Evolutionary conservation across 2,329 filamentous ascomycete genomes (phyloP).

Genomic region (Phaeosphaeriaceae sp.): DNA sequence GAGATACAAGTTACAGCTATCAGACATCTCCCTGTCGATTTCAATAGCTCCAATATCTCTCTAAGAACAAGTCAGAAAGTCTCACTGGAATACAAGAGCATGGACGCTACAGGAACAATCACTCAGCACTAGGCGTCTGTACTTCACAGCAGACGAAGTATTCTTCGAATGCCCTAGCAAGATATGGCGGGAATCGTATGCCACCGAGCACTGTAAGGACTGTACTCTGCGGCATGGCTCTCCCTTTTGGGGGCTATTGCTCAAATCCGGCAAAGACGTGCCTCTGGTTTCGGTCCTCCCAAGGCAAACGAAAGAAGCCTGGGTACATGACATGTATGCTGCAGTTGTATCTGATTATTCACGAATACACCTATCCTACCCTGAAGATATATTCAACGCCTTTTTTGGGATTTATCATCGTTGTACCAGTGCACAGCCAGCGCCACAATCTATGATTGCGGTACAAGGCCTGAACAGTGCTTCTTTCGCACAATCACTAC

Average conservation of each 20-base stretch:
- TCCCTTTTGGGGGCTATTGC: not conserved
- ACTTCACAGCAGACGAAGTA: not conserved
- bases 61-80: not conserved
- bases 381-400: not conserved
- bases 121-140: not conserved
- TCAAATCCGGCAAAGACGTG: not conserved
- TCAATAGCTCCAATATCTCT: not conserved
- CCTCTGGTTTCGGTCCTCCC: not conserved
- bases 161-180: not conserved
- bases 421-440: not conserved
- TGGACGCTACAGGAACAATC: conserved; percentile 1
- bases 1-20: not conserved
- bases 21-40: not conserved
- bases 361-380: not conserved
- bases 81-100: conserved; percentile 1
- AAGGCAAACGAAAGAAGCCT: not conserved
- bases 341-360: not conserved
- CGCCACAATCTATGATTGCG: not conserved
- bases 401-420: not conserved
- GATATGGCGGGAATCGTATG: not conserved
- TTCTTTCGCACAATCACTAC: not conserved
- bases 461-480: not conserved
- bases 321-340: not conserved
- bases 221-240: not conserved
- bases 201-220: not conserved